Percentiles rank a stretch among this genome's conserved stretches.
phyloP scores from a whole-genome alignment of 2,329 filamentous ascomycete genomes.

The Cladosporium sp. region DNA sequence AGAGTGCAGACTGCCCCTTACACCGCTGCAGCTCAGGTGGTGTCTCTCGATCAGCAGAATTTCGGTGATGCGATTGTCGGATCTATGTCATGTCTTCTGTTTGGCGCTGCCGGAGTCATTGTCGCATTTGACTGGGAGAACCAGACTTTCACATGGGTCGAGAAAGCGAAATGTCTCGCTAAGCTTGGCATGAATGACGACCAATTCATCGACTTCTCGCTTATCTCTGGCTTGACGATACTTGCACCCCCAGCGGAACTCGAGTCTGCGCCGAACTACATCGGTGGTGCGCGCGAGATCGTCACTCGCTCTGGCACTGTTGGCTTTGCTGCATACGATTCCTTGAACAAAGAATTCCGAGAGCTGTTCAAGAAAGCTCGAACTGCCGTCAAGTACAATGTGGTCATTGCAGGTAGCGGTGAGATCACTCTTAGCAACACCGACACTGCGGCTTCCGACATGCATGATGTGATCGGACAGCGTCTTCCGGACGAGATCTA shows the following conservation, averaged over 20 bases:
- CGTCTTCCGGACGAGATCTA: slow-evolving; percentile 86
- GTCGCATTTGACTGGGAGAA: slow-evolving; percentile 65
- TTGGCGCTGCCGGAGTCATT: slow-evolving; percentile 74
- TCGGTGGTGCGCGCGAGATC: slow-evolving; percentile 74
- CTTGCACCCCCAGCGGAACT: slow-evolving; percentile 61
- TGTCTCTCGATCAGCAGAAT: slow-evolving; percentile 62
- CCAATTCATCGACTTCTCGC: slow-evolving; percentile 75
- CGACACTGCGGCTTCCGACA: slow-evolving; percentile 72
- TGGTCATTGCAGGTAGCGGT: slow-evolving; percentile 73
- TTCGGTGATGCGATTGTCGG: slow-evolving; percentile 74
- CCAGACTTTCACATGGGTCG: slow-evolving; percentile 59
- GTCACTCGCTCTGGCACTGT: slow-evolving; percentile 63
- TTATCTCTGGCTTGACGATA: slow-evolving; percentile 74
- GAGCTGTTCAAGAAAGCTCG: slow-evolving; percentile 83
- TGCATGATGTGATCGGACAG: slow-evolving; percentile 86
- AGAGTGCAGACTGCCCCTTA: slow-evolving; percentile 82
- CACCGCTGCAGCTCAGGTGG: slow-evolving; percentile 77
- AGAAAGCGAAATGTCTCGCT: slow-evolving; percentile 55
- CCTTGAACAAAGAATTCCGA: slow-evolving; percentile 77
- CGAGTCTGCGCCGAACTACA: slow-evolving; percentile 42
- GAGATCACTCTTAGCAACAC: slow-evolving; percentile 70
- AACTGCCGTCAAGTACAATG: slow-evolving; percentile 82
- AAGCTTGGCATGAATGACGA: slow-evolving; percentile 61
- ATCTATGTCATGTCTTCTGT: slow-evolving; percentile 78
- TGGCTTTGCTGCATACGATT: slow-evolving; percentile 64